Base-by-base conservation (phyloP, 2,329 filamentous ascomycete genomes). In the Thielaviopsis euricoi region DNA sequence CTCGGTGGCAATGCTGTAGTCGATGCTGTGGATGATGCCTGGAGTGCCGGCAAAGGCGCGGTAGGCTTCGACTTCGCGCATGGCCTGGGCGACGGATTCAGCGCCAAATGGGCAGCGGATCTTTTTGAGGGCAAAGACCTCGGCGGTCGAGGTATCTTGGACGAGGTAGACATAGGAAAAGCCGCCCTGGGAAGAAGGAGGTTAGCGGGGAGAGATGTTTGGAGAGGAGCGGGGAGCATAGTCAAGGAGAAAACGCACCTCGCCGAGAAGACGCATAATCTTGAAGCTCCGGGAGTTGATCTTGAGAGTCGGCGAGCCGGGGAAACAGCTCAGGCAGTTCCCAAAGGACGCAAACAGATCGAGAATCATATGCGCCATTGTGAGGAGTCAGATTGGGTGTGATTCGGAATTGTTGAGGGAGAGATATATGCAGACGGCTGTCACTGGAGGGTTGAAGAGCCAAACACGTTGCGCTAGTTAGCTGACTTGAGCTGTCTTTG, bases 141-240 rank as follows among this genome's bases (percentile, higher is more conserved):
- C 83, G 60, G 87, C 86, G 56, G 82, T 86, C 57, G 81, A 76
- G 53, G 86, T 91, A 70, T 96, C 90, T 76, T 97, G 87, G 61
- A 98, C 93, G 60, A 98, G 87, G 73, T 98, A 98, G 65, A 98
- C 93, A 72, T 97, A 98, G 63, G 89, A 95, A 76, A 98, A 98
- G 67, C 93, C 93, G 68, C 93, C 93, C 86, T 91, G 59, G 19
- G 29, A 23, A 7, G n/a, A 21, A 26, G 46, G 17, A 26, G 26
- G 43, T 40, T 43, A 58, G 51, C 25, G 15, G 43, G 19, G 12
- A 33, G 52, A 13, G 15, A 37, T 21, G 23, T 21, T 15, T 22
- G 17, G 17, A 48, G 21, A 55, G 17, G 49, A 64, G 54, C 4
- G 29, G 9, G 29, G 40, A 55, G 33, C 7, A 22, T 9, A 29